phyloP scores from a whole-genome alignment of 768 basidiomycete species.

The Strobilomyces echinocephalus region DNA sequence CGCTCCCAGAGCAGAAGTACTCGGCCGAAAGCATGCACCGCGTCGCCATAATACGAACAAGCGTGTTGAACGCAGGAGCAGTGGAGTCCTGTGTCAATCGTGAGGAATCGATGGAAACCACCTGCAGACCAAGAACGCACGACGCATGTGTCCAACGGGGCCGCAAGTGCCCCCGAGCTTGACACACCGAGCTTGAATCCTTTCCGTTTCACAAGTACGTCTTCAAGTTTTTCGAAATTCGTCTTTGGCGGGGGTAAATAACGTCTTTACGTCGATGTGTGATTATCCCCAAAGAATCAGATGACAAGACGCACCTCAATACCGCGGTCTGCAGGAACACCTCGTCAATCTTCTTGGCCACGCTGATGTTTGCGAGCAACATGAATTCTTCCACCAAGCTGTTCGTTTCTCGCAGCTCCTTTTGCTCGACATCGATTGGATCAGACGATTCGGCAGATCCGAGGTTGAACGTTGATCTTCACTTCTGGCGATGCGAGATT shows the following conservation, averaged over 20 bases:
- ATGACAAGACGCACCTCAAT: slow-evolving; percentile 48
- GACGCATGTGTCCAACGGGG: slow-evolving; percentile 81
- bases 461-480: slow-evolving; percentile 91
- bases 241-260: slow-evolving; percentile 87
- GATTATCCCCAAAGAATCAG: not conserved
- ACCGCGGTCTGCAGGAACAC: slow-evolving; percentile 96
- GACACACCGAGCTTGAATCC: slow-evolving; percentile 84
- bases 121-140: slow-evolving; percentile 41
- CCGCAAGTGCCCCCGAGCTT: slow-evolving; percentile 83
- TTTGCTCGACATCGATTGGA: slow-evolving; percentile 96
- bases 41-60: slow-evolving; percentile 98
- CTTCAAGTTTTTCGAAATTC: slow-evolving; percentile 94
- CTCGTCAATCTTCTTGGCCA: slow-evolving; percentile 87
- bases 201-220: slow-evolving; percentile 82
- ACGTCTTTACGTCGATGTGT: slow-evolving; percentile 44
- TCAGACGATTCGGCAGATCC: slow-evolving; percentile 92
- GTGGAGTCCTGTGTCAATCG: slow-evolving; percentile 55
- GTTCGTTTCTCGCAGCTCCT: slow-evolving; percentile 88
- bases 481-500: slow-evolving; percentile 98
- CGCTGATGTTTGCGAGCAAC: slow-evolving; percentile 95
- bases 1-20: slow-evolving; percentile 95
- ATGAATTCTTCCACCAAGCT: slow-evolving; percentile 98
- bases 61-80: slow-evolving; percentile 91
- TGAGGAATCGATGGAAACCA: not conserved
- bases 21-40: slow-evolving; percentile 98